These are phyloP conservation scores for Iberis amara DNA, from an alignment of 441 rosid species.

Conservation along the genomic window DNA sequence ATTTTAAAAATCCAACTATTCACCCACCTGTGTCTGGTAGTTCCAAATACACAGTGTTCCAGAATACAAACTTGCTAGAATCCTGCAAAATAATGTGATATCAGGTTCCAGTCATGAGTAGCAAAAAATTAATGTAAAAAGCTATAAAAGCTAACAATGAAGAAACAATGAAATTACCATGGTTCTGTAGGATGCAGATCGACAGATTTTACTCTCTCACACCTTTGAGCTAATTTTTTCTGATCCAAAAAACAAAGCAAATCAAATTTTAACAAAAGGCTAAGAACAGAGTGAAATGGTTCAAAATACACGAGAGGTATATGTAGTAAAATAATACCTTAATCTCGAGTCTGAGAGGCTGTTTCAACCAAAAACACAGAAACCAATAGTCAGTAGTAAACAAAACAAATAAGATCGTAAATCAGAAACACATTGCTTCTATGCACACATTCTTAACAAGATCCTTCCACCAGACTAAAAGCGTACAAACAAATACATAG, in stretches of 20 bases:
- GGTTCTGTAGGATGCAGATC: conserved; percentile 84
- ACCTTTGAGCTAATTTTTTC: conserved; percentile 65
- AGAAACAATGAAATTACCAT: conserved; percentile 50
- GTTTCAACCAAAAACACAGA: conserved; percentile 25
- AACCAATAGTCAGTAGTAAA: conserved; percentile 17
- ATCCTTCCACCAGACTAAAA: not conserved
- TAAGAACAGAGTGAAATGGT: not conserved
- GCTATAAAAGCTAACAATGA: conserved; percentile 35
- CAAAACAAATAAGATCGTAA: not conserved
- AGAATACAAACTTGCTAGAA: conserved; percentile 66
- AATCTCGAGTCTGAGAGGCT: conserved; percentile 64
- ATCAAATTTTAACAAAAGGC: conserved; percentile 8
- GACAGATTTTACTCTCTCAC: conserved; percentile 79
- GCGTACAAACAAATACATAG: not conserved
- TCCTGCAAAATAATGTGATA: conserved; percentile 37
- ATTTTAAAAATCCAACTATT: not conserved
- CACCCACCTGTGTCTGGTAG: conserved; percentile 62
- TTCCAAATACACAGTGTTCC: conserved; percentile 78
- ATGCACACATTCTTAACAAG: not conserved
- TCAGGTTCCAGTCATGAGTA: conserved; percentile 10
- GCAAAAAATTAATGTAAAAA: not conserved
- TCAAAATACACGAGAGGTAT: too few relatives aligned
- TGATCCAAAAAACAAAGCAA: conserved; percentile 33
- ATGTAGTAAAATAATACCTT: conserved; percentile 37
- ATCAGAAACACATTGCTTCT: not conserved